Evolutionary conservation across 2,329 filamentous ascomycete genomes (phyloP).

Genomic region (Ceratocystis lukuohia): DNA sequence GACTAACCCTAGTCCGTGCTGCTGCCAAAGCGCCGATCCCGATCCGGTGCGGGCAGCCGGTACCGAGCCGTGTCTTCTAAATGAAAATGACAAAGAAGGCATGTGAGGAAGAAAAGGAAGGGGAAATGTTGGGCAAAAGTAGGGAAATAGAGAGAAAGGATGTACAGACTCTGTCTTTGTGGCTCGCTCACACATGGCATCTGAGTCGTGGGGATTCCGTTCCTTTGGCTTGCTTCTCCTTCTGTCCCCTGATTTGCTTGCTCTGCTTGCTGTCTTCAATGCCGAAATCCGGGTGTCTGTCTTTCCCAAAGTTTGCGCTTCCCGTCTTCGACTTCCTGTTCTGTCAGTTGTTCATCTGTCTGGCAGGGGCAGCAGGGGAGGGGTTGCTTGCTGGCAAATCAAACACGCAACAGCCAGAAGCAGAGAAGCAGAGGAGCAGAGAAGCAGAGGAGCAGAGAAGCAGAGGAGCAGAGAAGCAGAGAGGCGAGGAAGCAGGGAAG

Average conservation of each 20-base stretch:
- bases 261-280: neutral
- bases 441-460: too few relatives aligned
- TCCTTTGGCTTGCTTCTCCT: neutral
- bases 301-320: neutral
- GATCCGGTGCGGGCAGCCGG: neutral
- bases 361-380: neutral
- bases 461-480: too few relatives aligned
- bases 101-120: neutral
- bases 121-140: neutral
- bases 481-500: too few relatives aligned
- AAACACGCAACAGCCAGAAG: neutral
- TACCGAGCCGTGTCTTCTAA: neutral
- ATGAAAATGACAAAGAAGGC: neutral
- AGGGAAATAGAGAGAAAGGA: neutral
- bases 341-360: neutral
- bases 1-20: neutral
- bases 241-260: neutral
- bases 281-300: neutral
- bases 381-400: neutral
- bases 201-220: slow-evolving; percentile 3
- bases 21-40: neutral
- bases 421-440: neutral
- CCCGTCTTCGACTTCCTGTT: slow-evolving; percentile 6
- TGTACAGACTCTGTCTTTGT: neutral
- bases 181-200: slow-evolving; percentile 5